Conservation (phyloP, 2,329 filamentous ascomycete genomes). For the Aspergillus flavus region DNA sequence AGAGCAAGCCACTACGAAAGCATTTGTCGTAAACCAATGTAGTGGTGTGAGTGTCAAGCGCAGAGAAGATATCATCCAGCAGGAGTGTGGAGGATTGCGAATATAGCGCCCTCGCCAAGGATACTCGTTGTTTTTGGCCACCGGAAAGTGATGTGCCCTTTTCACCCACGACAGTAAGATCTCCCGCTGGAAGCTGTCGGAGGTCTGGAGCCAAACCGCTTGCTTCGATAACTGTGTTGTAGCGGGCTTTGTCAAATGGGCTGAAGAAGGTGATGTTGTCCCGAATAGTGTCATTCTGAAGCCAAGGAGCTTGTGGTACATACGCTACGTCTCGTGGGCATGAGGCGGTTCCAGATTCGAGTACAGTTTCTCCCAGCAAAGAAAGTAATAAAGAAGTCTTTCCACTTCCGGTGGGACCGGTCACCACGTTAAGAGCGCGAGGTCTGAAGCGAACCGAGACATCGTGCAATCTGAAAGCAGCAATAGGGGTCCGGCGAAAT, state of each 20-base stretch:
- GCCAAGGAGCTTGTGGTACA: slow-evolving; percentile 64
- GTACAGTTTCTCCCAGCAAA: slow-evolving; percentile 28
- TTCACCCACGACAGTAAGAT: slow-evolving; percentile 63
- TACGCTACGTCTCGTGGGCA: slow-evolving; percentile 59
- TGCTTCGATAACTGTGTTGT: slow-evolving; percentile 62
- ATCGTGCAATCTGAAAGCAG: slow-evolving; percentile 51
- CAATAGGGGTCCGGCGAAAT: slow-evolving; percentile 55
- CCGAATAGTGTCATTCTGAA: slow-evolving; percentile 66
- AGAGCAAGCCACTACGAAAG: slow-evolving; percentile 59
- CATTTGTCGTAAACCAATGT: slow-evolving; percentile 59
- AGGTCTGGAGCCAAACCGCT: slow-evolving; percentile 63
- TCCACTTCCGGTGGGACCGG: slow-evolving; percentile 58
- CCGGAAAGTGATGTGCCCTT: slow-evolving; percentile 66
- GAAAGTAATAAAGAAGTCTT: slow-evolving; percentile 57
- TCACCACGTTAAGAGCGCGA: slow-evolving; percentile 58
- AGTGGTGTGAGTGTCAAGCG: slow-evolving; percentile 61
- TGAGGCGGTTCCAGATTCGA: slow-evolving; percentile 25
- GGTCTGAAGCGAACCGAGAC: slow-evolving; percentile 53
- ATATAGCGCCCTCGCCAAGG: slow-evolving; percentile 60
- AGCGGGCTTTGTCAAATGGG: slow-evolving; percentile 58
- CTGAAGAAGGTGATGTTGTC: slow-evolving; percentile 67
- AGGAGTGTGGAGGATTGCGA: slow-evolving; percentile 58
- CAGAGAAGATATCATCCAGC: slow-evolving; percentile 63
- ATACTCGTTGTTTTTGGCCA: slow-evolving; percentile 65
- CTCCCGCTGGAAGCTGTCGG: slow-evolving; percentile 58